Conservation (phyloP, 352 stramenopile species). For the Phytophthora tubulina region DNA sequence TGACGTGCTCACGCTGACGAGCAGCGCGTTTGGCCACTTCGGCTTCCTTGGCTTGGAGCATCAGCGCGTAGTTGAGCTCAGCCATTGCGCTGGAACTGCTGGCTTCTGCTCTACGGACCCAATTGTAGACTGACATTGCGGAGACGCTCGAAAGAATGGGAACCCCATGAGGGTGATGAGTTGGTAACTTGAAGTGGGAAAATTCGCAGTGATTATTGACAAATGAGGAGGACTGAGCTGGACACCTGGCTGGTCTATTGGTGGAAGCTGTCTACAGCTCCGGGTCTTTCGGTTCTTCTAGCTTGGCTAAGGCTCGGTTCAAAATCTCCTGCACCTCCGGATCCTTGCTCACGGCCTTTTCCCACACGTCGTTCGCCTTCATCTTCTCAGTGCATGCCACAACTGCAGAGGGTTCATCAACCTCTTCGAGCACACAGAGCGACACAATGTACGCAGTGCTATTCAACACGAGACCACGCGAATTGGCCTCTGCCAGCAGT, state of each 20-base stretch:
- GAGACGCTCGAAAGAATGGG: slow-evolving; percentile 15
- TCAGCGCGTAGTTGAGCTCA: slow-evolving; percentile 15
- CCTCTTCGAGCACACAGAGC: slow-evolving; percentile 51
- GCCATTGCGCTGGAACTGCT: slow-evolving; percentile 14
- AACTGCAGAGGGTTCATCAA: slow-evolving; percentile 39
- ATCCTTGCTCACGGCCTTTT: slow-evolving; percentile 46
- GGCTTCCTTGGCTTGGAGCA: slow-evolving; percentile 8
- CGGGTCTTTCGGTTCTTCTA: slow-evolving; percentile 10
- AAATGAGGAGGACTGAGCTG: not conserved
- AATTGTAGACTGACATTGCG: slow-evolving; percentile 31
- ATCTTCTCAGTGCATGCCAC: slow-evolving; percentile 45
- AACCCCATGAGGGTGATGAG: slow-evolving; percentile 13
- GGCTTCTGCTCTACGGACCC: not conserved
- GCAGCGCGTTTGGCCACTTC: slow-evolving; percentile 43
- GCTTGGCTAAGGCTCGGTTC: slow-evolving; percentile 29
- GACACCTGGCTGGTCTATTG: slow-evolving; percentile 18
- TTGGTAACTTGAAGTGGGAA: slow-evolving; percentile 33
- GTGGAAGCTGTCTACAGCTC: slow-evolving; percentile 18
- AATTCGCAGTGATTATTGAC: slow-evolving; percentile 25
- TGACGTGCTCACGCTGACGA: slow-evolving; percentile 71
- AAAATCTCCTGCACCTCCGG: slow-evolving; percentile 48
- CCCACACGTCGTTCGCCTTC: slow-evolving; percentile 40
- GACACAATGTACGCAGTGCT: slow-evolving; percentile 57
- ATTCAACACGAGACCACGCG: slow-evolving; percentile 47
- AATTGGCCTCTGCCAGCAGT: slow-evolving; percentile 55